A percentile compares a stretch with the other conserved stretches of the same genome.
Evolutionary conservation across 805 yeast species (phyloP).

Genomic region (Wickerhamomyces bovis): DNA sequence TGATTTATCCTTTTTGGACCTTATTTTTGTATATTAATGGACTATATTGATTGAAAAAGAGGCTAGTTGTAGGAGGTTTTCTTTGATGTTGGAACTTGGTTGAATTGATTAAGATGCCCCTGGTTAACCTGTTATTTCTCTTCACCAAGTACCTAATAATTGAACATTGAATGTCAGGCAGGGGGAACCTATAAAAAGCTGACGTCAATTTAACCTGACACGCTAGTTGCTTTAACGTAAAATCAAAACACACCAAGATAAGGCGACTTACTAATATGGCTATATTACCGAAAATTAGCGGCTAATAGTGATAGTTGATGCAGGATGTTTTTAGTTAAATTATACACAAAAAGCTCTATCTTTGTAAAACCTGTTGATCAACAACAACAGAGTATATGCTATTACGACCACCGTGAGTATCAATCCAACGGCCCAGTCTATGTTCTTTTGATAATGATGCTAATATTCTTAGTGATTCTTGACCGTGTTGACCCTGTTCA

Average conservation of each 20-base stretch:
- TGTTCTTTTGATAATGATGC: slow-evolving; percentile 82
- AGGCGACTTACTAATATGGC: too few species aligned
- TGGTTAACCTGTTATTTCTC: too few species aligned
- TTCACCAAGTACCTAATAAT: too few species aligned
- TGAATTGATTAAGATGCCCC: too few species aligned
- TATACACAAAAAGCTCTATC: not conserved
- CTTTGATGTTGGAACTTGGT: not conserved
- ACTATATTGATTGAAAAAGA: not conserved
- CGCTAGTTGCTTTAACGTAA: too few species aligned
- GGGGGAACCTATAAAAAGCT: too few species aligned
- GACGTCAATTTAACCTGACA: too few species aligned
- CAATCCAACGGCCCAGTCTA: slow-evolving; percentile 82
- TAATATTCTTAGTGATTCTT: slow-evolving; percentile 47
- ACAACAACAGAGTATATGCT: slow-evolving; percentile 56
- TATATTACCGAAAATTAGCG: too few species aligned
- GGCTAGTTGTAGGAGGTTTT: not conserved
- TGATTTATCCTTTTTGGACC: not conserved
- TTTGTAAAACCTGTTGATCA: slow-evolving; percentile 29
- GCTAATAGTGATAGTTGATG: not conserved
- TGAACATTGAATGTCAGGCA: too few species aligned
- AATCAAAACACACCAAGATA: too few species aligned
- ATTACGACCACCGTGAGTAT: slow-evolving; percentile 63
- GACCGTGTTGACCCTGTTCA: slow-evolving; percentile 46
- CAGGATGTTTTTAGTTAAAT: not conserved
- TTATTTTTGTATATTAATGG: not conserved